These are phyloP conservation scores for Dendrostoma leiphaemia DNA, from an alignment of 2,329 filamentous ascomycete genomes.

Conservation along the genomic window DNA sequence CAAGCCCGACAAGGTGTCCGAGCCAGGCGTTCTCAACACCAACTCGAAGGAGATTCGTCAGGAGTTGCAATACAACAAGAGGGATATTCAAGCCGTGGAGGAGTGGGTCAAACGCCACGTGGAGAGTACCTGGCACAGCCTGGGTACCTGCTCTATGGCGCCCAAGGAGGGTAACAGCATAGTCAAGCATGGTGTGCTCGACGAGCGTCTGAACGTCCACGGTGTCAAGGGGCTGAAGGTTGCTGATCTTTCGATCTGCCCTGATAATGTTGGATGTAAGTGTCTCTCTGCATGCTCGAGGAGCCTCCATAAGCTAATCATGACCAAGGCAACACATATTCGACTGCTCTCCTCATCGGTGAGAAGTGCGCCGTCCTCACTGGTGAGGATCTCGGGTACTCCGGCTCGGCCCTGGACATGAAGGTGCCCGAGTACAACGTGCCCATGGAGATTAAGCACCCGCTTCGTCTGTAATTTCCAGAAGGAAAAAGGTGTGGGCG, in stretches of 20 bases:
- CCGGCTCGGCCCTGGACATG: conserved; percentile 72
- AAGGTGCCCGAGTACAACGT: conserved; percentile 65
- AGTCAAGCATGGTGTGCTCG: conserved; percentile 75
- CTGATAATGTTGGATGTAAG: conserved; percentile 73
- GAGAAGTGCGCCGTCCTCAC: conserved; percentile 71
- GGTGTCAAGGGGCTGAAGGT: conserved; percentile 77
- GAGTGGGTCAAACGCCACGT: conserved; percentile 66
- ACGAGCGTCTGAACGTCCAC: conserved; percentile 75
- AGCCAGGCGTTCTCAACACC: conserved; percentile 54
- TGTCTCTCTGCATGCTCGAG: no score
- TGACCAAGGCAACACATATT: conserved; percentile 36
- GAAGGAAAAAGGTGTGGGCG: no score
- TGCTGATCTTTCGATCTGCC: conserved; percentile 72
- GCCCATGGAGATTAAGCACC: conserved; percentile 44
- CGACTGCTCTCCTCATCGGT: conserved; percentile 71
- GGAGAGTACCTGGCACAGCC: conserved; percentile 71
- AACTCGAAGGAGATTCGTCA: conserved; percentile 60
- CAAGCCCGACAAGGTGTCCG: conserved; percentile 49
- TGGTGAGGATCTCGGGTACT: conserved; percentile 73
- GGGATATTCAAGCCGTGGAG: conserved; percentile 59
- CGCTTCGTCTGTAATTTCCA: conserved; percentile 41
- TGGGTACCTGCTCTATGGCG: conserved; percentile 73
- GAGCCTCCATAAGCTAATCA: no score
- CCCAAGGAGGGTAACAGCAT: conserved; percentile 75
- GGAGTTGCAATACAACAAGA: conserved; percentile 63